These are phyloP conservation scores for Hypoxylon sp. DNA, from an alignment of 2,329 filamentous ascomycete genomes.

Conservation along the genomic window DNA sequence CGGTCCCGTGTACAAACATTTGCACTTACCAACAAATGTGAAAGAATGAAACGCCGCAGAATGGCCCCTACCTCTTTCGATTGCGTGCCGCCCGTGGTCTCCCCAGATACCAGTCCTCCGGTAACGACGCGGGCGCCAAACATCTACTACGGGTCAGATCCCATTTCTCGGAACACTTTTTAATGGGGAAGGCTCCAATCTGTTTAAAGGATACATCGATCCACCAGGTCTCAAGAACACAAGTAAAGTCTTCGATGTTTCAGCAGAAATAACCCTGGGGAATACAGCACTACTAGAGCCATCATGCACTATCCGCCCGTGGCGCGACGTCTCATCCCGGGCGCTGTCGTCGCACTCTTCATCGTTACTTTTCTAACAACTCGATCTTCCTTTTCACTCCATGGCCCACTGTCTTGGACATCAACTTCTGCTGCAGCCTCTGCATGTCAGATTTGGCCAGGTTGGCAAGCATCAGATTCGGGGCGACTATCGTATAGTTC, in stretches of 20 bases:
- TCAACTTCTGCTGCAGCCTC: neutral
- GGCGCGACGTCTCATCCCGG: neutral
- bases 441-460: conserved; percentile 19
- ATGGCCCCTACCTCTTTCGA: neutral
- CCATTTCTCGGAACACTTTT: neutral
- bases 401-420: neutral
- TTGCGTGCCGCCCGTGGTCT: neutral
- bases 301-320: conserved; percentile 39
- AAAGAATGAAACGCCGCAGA: neutral
- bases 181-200: neutral
- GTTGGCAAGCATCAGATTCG: conserved; percentile 12
- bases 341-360: conserved; percentile 1
- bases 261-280: neutral
- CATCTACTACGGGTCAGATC: neutral
- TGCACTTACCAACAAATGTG: neutral
- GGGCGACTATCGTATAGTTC: neutral
- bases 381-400: neutral
- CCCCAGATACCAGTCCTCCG: neutral
- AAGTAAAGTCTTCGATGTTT: neutral
- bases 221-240: neutral
- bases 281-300: neutral
- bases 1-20: neutral
- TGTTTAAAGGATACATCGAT: neutral
- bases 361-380: conserved; percentile 10
- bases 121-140: neutral